A percentile compares a stretch with the other conserved stretches of the same genome.
These are phyloP conservation scores for Malassezia equina DNA, from an alignment of 1,284 basidiomycete genomes.

Conservation along the genomic window DNA sequence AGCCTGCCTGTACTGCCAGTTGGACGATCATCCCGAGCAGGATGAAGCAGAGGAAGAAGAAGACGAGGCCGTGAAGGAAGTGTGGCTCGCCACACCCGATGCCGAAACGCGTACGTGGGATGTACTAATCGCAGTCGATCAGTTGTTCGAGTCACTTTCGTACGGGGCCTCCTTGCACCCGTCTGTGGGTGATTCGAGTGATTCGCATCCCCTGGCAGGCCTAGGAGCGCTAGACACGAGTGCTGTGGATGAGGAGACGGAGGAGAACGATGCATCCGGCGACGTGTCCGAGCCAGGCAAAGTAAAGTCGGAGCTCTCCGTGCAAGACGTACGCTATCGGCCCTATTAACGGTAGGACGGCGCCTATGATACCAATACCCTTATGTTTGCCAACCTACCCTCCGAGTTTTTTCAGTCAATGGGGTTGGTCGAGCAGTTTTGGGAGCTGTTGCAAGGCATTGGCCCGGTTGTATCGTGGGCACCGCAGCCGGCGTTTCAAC, in stretches of 20 bases:
- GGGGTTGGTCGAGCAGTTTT: constrained; percentile 21
- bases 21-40: constrained; percentile 30
- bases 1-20: constrained; percentile 42
- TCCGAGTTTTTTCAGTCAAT: constrained; percentile 29
- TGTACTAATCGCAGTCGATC: constrained; percentile 57
- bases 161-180: constrained; percentile 81
- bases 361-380: constrained; percentile 24
- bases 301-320: constrained; percentile 82
- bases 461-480: constrained; percentile 36
- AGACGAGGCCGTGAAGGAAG: constrained; percentile 25
- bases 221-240: constrained; percentile 40
- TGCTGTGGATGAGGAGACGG: constrained; percentile 41
- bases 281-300: constrained; percentile 66
- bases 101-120: constrained; percentile 12
- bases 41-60: constrained; percentile 25
- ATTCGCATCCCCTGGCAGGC: constrained; percentile 33
- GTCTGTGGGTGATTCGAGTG: constrained; percentile 51
- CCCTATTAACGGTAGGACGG: constrained; percentile 58
- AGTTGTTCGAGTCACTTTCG: constrained; percentile 78
- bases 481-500: constrained; percentile 33
- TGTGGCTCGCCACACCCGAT: constrained; percentile 32
- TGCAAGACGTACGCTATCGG: constrained; percentile 62
- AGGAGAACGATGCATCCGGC: constrained; percentile 19
- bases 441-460: constrained; percentile 35
- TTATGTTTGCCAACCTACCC: constrained; percentile 37